These are phyloP conservation scores for Naganishia liquefaciens DNA, from an alignment of 1,284 basidiomycete species.

Conservation along the genomic window DNA sequence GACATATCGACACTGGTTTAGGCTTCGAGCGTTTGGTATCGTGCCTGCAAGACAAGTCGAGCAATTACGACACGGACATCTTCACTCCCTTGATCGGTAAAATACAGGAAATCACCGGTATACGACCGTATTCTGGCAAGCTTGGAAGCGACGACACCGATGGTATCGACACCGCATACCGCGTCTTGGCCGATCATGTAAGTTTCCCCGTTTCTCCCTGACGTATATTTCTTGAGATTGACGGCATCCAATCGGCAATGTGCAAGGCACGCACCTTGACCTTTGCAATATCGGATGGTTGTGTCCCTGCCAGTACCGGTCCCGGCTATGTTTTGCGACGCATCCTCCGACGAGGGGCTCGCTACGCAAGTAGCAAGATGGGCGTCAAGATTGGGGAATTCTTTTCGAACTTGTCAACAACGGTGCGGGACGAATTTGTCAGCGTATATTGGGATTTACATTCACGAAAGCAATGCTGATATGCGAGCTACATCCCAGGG, in stretches of 20 bases:
- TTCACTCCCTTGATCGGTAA: slow-evolving; percentile 86
- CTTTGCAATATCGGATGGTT: slow-evolving; percentile 93
- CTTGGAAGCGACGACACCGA: slow-evolving; percentile 89
- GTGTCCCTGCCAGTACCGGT: slow-evolving; percentile 93
- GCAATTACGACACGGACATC: slow-evolving; percentile 97
- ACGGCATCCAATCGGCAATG: too few relatives aligned
- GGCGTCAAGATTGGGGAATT: slow-evolving; percentile 91
- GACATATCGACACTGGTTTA: slow-evolving; percentile 98
- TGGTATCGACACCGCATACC: slow-evolving; percentile 95
- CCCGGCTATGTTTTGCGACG: slow-evolving; percentile 93
- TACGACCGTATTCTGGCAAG: slow-evolving; percentile 81
- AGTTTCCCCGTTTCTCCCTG: neutral
- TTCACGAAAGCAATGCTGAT: too few relatives aligned
- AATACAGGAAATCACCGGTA: slow-evolving; percentile 87
- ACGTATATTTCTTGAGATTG: neutral
- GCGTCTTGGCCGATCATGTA: slow-evolving; percentile 91
- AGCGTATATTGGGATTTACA: slow-evolving; percentile 41
- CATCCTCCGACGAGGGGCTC: slow-evolving; percentile 86
- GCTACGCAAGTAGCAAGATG: slow-evolving; percentile 94
- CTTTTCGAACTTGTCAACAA: slow-evolving; percentile 89
- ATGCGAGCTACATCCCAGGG: too few relatives aligned
- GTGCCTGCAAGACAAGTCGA: slow-evolving; percentile 82
- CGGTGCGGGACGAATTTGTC: slow-evolving; percentile 81
- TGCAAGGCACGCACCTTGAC: slow-evolving; percentile 76
- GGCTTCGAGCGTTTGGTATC: slow-evolving; percentile 98